These are phyloP conservation scores for Quercus variabilis DNA, from an alignment of 306 rosid genomes.

Conservation along the genomic window DNA sequence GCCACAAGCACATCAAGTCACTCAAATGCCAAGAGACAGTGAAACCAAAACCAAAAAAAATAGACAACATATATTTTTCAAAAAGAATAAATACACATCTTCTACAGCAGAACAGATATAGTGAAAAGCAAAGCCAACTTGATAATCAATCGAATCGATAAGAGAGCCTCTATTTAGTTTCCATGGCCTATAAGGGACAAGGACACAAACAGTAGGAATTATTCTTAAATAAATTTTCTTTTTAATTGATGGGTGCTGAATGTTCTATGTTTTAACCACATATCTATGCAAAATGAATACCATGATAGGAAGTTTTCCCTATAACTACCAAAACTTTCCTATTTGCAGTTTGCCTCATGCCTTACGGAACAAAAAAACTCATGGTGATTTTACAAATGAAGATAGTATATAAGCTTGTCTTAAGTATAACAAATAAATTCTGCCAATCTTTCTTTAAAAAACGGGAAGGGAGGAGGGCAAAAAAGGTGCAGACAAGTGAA, in stretches of 20 bases:
- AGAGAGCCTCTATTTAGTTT: neutral
- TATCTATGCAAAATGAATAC: neutral
- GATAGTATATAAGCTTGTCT: neutral
- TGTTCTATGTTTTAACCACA: neutral
- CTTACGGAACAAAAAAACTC: too few species aligned
- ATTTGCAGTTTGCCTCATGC: neutral
- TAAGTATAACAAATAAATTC: neutral
- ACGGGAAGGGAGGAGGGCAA: neutral
- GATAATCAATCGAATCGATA: neutral
- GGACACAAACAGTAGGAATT: neutral
- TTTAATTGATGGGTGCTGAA: neutral
- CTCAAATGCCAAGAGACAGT: neutral
- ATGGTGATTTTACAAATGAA: too few species aligned
- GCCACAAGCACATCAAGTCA: neutral
- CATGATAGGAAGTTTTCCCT: neutral
- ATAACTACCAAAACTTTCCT: neutral
- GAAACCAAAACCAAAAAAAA: constrained; percentile 12
- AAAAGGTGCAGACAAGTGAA: too few species aligned
- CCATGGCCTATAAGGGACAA: neutral
- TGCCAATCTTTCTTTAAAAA: neutral
- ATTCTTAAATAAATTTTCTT: neutral
- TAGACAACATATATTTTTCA: neutral
- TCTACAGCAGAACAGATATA: neutral
- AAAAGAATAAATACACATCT: neutral
- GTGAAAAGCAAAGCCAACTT: neutral